Conservation (phyloP, 169 alveolate genomes). For the Perkinsus chesapeaki region DNA sequence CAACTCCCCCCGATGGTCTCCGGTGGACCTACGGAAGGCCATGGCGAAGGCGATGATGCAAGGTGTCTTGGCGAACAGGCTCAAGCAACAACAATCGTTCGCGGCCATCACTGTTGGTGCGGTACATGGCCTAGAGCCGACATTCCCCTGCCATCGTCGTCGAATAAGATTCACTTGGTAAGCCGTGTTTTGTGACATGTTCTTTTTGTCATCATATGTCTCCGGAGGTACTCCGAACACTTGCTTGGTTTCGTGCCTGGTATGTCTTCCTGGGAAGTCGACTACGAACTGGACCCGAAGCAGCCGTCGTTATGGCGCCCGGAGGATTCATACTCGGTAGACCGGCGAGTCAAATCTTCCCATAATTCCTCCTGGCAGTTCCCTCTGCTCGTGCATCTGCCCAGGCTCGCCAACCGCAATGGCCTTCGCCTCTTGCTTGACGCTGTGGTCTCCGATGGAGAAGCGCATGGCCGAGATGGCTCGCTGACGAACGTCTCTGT, state of each 20-base stretch:
- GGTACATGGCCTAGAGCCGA: background rate
- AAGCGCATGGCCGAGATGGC: too few relatives aligned
- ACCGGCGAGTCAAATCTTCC: background rate
- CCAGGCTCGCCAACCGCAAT: background rate
- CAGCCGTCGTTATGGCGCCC: background rate
- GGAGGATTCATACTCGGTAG: background rate
- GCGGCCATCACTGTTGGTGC: background rate
- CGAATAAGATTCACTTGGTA: background rate
- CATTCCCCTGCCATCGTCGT: background rate
- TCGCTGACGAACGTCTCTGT: background rate
- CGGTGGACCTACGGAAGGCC: background rate
- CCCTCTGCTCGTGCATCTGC: background rate
- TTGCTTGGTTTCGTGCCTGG: background rate
- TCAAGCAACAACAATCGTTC: background rate
- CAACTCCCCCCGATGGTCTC: background rate
- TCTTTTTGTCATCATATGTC: background rate
- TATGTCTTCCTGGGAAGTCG: background rate
- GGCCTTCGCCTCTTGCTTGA: background rate
- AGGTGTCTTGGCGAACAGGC: background rate
- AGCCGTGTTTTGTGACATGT: background rate
- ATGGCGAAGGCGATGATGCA: background rate
- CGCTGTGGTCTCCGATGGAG: background rate
- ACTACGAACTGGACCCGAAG: background rate
- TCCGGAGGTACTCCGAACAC: background rate
- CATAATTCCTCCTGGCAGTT: background rate